These are phyloP conservation scores for Sporisorium sorghi DNA, from an alignment of 1,284 basidiomycete species.

Conservation along the genomic window DNA sequence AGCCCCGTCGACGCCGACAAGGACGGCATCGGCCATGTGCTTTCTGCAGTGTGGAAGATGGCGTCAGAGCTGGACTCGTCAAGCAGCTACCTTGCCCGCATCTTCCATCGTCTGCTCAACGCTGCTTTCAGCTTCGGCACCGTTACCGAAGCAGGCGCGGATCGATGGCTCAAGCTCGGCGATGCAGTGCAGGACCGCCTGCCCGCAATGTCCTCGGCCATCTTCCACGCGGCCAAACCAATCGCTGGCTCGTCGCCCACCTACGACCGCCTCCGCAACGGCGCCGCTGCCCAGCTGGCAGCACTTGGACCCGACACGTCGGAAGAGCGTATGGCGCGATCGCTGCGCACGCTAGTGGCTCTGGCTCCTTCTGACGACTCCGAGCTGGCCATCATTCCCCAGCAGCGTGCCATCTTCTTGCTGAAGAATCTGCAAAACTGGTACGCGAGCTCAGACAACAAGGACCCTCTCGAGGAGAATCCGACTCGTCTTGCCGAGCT, in stretches of 20 bases:
- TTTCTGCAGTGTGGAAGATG: constrained; percentile 37
- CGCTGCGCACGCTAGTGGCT: constrained; percentile 80
- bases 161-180: constrained; percentile 60
- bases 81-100: constrained; percentile 48
- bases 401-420: constrained; percentile 87
- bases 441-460: constrained; percentile 77
- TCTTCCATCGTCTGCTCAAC: constrained; percentile 60
- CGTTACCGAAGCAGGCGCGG: constrained; percentile 48
- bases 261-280: constrained; percentile 86
- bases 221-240: constrained; percentile 43
- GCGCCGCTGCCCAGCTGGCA: constrained; percentile 82
- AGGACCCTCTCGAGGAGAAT: constrained; percentile 77
- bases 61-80: constrained; percentile 13
- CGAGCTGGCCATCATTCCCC: constrained; percentile 82
- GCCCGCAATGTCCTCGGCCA: constrained; percentile 40
- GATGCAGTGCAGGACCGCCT: constrained; percentile 34
- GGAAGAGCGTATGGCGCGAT: constrained; percentile 77
- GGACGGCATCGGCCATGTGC: constrained; percentile 37
- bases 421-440: constrained; percentile 86
- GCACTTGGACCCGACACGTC: constrained; percentile 78
- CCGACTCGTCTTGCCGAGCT: constrained; percentile 81
- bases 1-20: constrained; percentile 18
- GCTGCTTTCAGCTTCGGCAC: constrained; percentile 61
- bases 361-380: constrained; percentile 83
- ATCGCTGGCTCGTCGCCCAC: constrained; percentile 70